Evolutionary conservation across 2,329 filamentous ascomycete genomes (phyloP).

Genomic region (Seiridium cupressi): DNA sequence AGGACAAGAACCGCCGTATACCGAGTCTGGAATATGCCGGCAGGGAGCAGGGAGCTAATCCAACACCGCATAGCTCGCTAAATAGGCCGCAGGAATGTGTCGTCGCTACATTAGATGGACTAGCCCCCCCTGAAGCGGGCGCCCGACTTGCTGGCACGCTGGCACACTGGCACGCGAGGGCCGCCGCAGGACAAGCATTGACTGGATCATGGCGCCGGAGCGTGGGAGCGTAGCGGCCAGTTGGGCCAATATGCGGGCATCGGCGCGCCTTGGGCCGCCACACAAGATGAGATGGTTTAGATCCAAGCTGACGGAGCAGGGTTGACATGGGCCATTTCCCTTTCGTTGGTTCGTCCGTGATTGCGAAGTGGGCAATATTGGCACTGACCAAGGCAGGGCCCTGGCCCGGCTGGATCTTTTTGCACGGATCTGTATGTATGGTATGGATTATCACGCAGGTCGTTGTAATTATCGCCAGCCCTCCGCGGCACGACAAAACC

Average conservation of each 20-base stretch:
- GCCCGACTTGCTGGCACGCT: background rate
- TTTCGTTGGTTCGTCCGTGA: constrained; percentile 3
- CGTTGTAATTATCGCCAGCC: background rate
- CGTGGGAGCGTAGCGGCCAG: background rate
- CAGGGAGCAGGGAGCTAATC: too few relatives aligned
- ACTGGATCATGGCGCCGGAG: background rate
- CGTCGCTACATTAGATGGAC: too few relatives aligned
- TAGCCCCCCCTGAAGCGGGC: too few relatives aligned
- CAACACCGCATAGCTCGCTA: too few relatives aligned
- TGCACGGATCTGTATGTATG: background rate
- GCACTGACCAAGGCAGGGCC: constrained; percentile 4
- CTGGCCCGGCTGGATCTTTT: background rate
- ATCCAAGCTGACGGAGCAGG: background rate
- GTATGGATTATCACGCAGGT: background rate
- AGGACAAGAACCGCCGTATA: too few relatives aligned
- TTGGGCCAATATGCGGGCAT: background rate
- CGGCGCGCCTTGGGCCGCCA: background rate
- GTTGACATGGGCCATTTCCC: background rate
- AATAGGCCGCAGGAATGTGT: too few relatives aligned
- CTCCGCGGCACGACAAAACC: too few relatives aligned
- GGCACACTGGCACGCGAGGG: background rate
- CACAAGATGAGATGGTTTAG: background rate
- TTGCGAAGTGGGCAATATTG: background rate
- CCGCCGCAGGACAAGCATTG: background rate
- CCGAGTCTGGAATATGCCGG: too few relatives aligned